Base-by-base conservation (phyloP, 768 basidiomycete species). In the Suillus clintonianus region DNA sequence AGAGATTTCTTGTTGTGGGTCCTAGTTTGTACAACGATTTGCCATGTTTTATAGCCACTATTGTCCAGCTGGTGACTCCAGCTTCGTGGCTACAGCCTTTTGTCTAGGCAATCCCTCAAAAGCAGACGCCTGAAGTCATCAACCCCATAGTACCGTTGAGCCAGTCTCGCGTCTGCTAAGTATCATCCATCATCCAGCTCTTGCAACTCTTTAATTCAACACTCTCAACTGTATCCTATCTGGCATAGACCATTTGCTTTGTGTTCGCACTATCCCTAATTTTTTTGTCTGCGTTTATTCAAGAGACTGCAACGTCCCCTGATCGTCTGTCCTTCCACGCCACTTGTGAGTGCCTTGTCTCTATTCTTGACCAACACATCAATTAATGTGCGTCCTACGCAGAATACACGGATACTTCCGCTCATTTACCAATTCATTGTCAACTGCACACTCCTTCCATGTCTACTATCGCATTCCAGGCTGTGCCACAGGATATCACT, bases 1-100 rank as follows among this genome's bases (percentile, higher is more conserved):
- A 53, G 53, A 27, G 39, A 27, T 43, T 19, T 22, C 55, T 68
- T 70, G 69, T 73, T 71, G 65, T 73, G 62, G 67, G 65, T 55
- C 39, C 61, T 4, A 30, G 59, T 64, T 66, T 66, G 36, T 34
- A 55, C 60, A 59, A 42, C 19, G 30, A 41, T 62, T 65, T 58
- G 61, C 32, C 36, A 50, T 15, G 36, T 47, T 53, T 61, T 61
- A 61, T 45, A 56, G 24, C 37, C 30, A 1, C 58, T 63, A 76
- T 76, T 75, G 73, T 76, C 54, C 34, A 13, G 24, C 47, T 42
- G 59, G 45, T 42, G 36, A 60, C 55, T 27, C 13, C n/a, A 43
- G 24, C 60, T 66, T 67, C 45, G 65, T 64, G 69, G 27, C n/a
- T 30, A 45, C 51, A 34, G 47, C 50, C 62, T 67, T 65, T 67